Conservation (phyloP, 140 eudicot genomes). For the Ambrosia hybrid region DNA sequence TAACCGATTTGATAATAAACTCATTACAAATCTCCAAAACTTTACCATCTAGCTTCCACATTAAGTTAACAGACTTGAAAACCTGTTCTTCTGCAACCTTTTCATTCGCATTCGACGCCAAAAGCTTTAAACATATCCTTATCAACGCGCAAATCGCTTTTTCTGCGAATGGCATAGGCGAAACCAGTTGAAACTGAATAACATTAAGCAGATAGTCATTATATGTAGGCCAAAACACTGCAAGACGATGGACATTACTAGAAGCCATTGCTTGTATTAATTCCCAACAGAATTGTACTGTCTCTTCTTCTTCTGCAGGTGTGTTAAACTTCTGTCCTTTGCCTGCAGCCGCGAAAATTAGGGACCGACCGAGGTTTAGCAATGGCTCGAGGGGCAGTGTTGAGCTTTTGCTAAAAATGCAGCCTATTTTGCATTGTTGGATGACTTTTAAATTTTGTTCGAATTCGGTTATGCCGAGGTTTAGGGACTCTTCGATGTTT, state of each 20-base stretch:
- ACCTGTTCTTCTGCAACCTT: slow-evolving; percentile 61
- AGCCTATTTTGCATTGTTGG: slow-evolving; percentile 79
- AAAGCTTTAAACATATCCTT: slow-evolving; percentile 49
- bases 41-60: slow-evolving; percentile 80
- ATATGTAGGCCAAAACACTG: slow-evolving; percentile 70
- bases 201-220: slow-evolving; percentile 63
- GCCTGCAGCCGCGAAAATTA: slow-evolving; percentile 80
- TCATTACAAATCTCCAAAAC: slow-evolving; percentile 73
- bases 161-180: slow-evolving; percentile 83
- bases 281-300: slow-evolving; percentile 93
- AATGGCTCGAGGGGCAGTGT: slow-evolving; percentile 60
- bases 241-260: slow-evolving; percentile 50
- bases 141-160: slow-evolving; percentile 67
- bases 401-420: slow-evolving; percentile 65
- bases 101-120: slow-evolving; percentile 47
- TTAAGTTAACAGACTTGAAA: slow-evolving; percentile 74
- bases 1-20: slow-evolving; percentile 43
- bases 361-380: slow-evolving; percentile 70
- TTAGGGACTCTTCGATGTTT: slow-evolving; percentile 65
- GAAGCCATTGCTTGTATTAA: slow-evolving; percentile 47
- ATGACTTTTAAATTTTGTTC: slow-evolving; percentile 83
- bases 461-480: slow-evolving; percentile 69
- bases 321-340: slow-evolving; percentile 93
- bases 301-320: slow-evolving; percentile 84
- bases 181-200: slow-evolving; percentile 62